Evolutionary conservation across 352 stramenopile genomes (phyloP), one percentile per base, ranked within the genome.

Genomic region (Phytophthora sojae): DNA sequence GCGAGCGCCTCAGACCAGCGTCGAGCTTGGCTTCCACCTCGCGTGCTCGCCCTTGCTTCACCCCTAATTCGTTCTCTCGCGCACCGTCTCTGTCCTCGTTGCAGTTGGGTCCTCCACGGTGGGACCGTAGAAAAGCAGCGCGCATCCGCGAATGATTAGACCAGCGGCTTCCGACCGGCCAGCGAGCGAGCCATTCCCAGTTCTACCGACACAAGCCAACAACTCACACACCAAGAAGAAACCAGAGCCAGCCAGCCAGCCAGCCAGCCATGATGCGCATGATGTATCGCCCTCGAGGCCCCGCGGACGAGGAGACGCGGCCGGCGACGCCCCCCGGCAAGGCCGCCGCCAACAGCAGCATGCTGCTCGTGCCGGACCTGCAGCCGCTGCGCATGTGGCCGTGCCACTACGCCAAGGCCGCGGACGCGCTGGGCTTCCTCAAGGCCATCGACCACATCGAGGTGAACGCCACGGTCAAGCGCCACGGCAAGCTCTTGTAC

Each of bases 371-470:
- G 53, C 68, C 70, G 25, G 65, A 83, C 61, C 71, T 83, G 55
- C 68, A 74, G 52, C 79, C 75, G 56, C 64, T 79, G 53, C 71
- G 67, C 50, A 76, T 83, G 76, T 83, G 75, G 79, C 76, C 79
- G 45, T 77, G 71, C 21, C 75, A 75, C 45, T 75, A 86, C 69
- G 74, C 75, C 47, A 76, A 79, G 30, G 79, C 78, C 23, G 74
- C 75, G 14, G 76, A 83, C 52, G 67, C 79, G 26, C 65, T 82
- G 29, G 54, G 64, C 11, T 81, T 79, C 61, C 76, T 84, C 39
- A 79, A 80, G 47, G 60, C 68, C 39, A 78, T 86, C 55, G 71
- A 86, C 54, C 71, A 65, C 52, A 42, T 86, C 15, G 76, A 82
- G 45, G 67, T 86, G 39, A 66, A 64, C 51, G 64, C 71, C 45